Conservation (phyloP, 352 stramenopile species). For the Blastocystis sp. region DNA sequence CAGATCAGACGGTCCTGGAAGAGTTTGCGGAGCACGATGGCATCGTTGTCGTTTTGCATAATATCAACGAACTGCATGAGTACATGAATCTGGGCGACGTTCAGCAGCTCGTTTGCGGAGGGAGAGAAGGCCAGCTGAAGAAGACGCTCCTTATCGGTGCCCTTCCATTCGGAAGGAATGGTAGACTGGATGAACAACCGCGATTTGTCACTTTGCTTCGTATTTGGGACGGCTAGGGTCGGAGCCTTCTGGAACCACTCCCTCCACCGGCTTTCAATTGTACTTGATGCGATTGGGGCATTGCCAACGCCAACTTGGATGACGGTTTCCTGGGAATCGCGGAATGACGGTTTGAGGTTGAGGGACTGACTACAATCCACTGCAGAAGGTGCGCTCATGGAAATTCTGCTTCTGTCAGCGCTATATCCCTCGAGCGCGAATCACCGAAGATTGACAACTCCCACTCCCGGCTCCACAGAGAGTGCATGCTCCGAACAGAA, state of each 20-base stretch:
- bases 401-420: neutral
- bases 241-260: conserved; percentile 24
- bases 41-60: conserved; percentile 12
- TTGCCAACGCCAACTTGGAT: neutral
- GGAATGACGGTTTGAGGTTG: neutral
- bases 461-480: no score
- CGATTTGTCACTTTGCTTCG: neutral
- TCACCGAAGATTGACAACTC: conserved; percentile 28
- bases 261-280: conserved; percentile 15
- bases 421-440: conserved; percentile 17
- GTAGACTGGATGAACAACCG: neutral
- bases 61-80: conserved; percentile 18
- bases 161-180: neutral
- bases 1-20: conserved; percentile 31
- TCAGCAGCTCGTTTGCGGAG: conserved; percentile 32
- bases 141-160: conserved; percentile 23
- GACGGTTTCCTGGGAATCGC: neutral
- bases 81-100: conserved; percentile 37
- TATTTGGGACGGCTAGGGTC: neutral
- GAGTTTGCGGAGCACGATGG: conserved; percentile 8
- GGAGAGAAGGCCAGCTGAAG: conserved; percentile 16
- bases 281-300: no score
- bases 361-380: neutral
- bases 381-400: neutral
- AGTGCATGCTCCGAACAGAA: no score